phyloP scores from a whole-genome alignment of 352 stramenopile species.

The Globisporangium rhizosaccharum region DNA sequence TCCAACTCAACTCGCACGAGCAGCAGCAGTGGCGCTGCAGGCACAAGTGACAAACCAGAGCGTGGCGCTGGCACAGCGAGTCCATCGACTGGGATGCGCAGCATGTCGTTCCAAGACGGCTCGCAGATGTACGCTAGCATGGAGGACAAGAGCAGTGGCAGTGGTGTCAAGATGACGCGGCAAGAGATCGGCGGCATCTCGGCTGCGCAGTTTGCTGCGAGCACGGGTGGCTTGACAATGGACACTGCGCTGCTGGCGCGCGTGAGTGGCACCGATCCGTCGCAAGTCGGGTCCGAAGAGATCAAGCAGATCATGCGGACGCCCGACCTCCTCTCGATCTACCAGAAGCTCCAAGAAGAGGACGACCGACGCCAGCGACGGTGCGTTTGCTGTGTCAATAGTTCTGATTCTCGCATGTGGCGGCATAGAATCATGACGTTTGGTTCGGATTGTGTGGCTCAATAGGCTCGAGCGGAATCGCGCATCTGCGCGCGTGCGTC shows the following conservation, averaged over 20 bases:
- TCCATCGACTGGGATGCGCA: slow-evolving; percentile 51
- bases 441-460: neutral
- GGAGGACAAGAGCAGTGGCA: slow-evolving; percentile 14
- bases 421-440: neutral
- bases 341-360: slow-evolving; percentile 86
- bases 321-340: slow-evolving; percentile 80
- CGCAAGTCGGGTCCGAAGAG: slow-evolving; percentile 72
- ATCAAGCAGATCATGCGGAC: slow-evolving; percentile 88
- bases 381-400: slow-evolving; percentile 3
- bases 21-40: neutral
- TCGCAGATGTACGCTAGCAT: slow-evolving; percentile 16
- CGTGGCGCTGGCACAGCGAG: slow-evolving; percentile 22
- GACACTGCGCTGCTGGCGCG: slow-evolving; percentile 72
- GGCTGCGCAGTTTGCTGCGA: slow-evolving; percentile 75
- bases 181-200: slow-evolving; percentile 54
- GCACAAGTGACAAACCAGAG: neutral
- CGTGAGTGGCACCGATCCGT: slow-evolving; percentile 75
- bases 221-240: slow-evolving; percentile 70
- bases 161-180: slow-evolving; percentile 25
- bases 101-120: slow-evolving; percentile 59
- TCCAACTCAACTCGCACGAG: no score
- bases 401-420: neutral
- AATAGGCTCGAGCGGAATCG: slow-evolving; percentile 67
- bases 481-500: slow-evolving; percentile 70
- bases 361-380: slow-evolving; percentile 72